Evolutionary conservation across 768 basidiomycete genomes (phyloP).

Genomic region (Pleurotus platypus): DNA sequence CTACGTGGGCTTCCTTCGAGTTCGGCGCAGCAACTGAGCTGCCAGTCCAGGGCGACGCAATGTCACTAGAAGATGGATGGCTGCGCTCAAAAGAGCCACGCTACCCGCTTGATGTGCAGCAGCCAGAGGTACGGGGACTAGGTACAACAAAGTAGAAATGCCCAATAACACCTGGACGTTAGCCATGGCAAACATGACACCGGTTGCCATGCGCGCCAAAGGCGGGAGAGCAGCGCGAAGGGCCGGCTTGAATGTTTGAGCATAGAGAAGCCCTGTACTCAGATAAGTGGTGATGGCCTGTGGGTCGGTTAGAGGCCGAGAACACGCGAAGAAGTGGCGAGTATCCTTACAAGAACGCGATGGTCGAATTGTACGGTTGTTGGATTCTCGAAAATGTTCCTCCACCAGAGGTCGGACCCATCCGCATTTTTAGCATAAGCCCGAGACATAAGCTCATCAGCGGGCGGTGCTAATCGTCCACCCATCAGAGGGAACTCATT

Average conservation of each 20-base stretch:
- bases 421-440: conserved; percentile 70
- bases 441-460: conserved; percentile 75
- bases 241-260: conserved; percentile 49
- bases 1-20: conserved; percentile 19
- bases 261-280: conserved; percentile 60
- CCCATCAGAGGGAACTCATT: conserved; percentile 99
- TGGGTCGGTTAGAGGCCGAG: conserved; percentile 3
- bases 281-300: conserved; percentile 87
- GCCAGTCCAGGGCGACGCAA: conserved; percentile 67
- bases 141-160: conserved; percentile 78
- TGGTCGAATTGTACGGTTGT: conserved; percentile 98
- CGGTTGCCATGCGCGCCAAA: conserved; percentile 45
- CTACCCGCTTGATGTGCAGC: conserved; percentile 96
- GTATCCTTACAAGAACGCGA: conserved; percentile 71
- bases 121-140: conserved; percentile 90
- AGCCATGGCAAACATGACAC: conserved; percentile 70
- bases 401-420: conserved; percentile 85
- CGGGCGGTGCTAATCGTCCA: conserved; percentile 76
- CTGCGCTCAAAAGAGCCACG: conserved; percentile 78
- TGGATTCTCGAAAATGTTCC: conserved; percentile 96
- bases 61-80: conserved; percentile 72
- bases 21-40: conserved; percentile 49
- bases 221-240: conserved; percentile 68
- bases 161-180: conserved; percentile 75
- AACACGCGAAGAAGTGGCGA: background rate